Evolutionary conservation across 1,139 yeast species (phyloP), one percentile per base, ranked within the genome.

Genomic region (Pneumocystis murina): DNA sequence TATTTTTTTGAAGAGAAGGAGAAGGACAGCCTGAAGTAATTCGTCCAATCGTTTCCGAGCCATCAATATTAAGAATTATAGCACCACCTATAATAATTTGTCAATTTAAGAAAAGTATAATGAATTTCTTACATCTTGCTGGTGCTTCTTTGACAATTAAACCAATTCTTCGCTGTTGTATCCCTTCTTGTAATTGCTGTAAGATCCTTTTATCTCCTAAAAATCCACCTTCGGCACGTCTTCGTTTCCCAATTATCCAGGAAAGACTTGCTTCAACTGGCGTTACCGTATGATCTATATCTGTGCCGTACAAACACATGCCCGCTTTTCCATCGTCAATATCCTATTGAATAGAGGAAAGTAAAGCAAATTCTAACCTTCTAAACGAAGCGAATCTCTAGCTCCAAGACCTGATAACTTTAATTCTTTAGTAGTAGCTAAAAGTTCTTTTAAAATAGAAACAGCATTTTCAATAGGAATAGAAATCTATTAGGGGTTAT

Each of bases 351-450:
- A 41, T n/a, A 41, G 14, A 20, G 20, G 14, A 20, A 10, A 17
- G 2, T 1, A 3, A 17, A 1, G 3, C 6, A 17, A 7, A 6
- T n/a, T 41, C 54, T 17, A 20, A 41, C 54, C 54, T 17, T 92
- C 98, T 66, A 92, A 78, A 72, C 98, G 83, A 69, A 92, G 79
- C 8, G 97, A 88, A 73, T 92, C 98, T 75, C 98, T 84, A 1
- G 98, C 97, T 38, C 97, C 98, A 65, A 92, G 82, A 8, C 98
- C 98, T 70, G 90, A 87, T 60, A 96, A 95, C 62, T 87, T 87
- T n/a, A 77, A 72, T 7, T 79, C 81, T 62, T 75, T 74, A 66
- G 77, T 76, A 62, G 80, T 80, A 63, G 77, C 80, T 61, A 90
- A 75, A 65, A 92, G 75, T 16, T 81, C 77, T 67, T 80, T 77